Conservation (phyloP, 2,329 filamentous ascomycete species). For the Penicillium psychrosexuale region DNA sequence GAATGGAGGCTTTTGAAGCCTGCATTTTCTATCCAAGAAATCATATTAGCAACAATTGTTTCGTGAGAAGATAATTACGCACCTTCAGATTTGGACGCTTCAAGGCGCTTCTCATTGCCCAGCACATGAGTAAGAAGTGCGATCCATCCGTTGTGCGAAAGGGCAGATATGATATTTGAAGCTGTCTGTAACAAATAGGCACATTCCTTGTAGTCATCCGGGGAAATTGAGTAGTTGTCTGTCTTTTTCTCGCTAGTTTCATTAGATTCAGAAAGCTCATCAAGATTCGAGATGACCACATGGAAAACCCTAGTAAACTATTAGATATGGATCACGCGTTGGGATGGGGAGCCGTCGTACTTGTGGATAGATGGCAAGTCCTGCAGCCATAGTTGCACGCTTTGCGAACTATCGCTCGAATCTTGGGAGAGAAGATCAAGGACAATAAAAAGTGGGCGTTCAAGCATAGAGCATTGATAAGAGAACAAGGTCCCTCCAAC, state of each 20-base stretch:
- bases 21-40: constrained; percentile 19
- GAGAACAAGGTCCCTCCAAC: constrained; percentile 28
- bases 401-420: constrained; percentile 69
- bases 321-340: constrained; percentile 14
- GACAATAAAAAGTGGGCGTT: constrained; percentile 75
- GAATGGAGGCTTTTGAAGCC: constrained; percentile 34
- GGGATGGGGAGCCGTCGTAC: constrained; percentile 33
- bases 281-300: constrained; percentile 36
- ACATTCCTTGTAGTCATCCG: constrained; percentile 70
- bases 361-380: constrained; percentile 50
- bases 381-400: constrained; percentile 77
- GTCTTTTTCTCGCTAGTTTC: constrained; percentile 15
- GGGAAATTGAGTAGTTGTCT: constrained; percentile 47
- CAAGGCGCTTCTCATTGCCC: constrained; percentile 47
- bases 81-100: constrained; percentile 52
- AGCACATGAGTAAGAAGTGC: constrained; percentile 64
- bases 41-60: constrained; percentile 1
- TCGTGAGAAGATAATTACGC: neutral
- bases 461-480: constrained; percentile 61
- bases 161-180: constrained; percentile 67
- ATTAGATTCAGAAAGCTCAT: constrained; percentile 30
- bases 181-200: constrained; percentile 75
- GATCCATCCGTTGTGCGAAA: constrained; percentile 67
- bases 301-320: constrained; percentile 33
- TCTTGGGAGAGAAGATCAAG: constrained; percentile 75